Evolutionary conservation across 2,329 filamentous ascomycete genomes (phyloP), one percentile per base, ranked within the genome.

Genomic region (Pestalotiopsis fici): DNA sequence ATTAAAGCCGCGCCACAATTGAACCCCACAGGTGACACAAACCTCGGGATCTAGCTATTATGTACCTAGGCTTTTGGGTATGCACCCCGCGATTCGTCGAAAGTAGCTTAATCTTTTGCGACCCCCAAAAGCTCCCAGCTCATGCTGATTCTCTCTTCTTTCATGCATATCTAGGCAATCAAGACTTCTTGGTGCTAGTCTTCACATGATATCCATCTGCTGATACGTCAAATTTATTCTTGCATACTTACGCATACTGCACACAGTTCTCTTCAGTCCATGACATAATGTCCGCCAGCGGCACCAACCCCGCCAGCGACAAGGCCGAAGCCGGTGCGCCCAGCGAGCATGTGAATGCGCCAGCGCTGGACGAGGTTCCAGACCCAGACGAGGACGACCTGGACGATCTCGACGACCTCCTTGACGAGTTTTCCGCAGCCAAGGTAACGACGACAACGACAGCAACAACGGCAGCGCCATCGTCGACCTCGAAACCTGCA

Each of bases 301-400:
- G 37, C 27, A 39, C 50, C 50, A 39, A 39, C 50, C 63, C 63
- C 50, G 25, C 28, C 27, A 27, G 55, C 21, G 63, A 56, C 28
- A 68, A 55, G 59, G 25, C 27, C 67, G 67, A 21, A 59, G 63
- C 54, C 50, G 60, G 72, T 60, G 35, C 70, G 35, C 64, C 69
- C 31, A 73, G 69, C 66, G 55, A 70, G 31, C 77, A 75, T 64
- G 69, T 69, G 39, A 73, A 70, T n/a, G 71, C 71, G 6, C 73
- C 73, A 18, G 77, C 76, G 18, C 73, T 78, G 25, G 87, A 86
- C 25, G 87, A 92, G 72, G 90, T 92, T 18, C 91, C 94, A 23
- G 95, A 98, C 75, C 95, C 95, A 6, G 95, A 98, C 71, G 95
- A 97, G 80, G 96, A 96, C 79, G 93, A 96, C 73, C 83, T 96